Percentiles rank a stretch among this genome's conserved stretches.
Evolutionary conservation across 2,329 filamentous ascomycete genomes (phyloP).

Genomic region (Sclerotinia spermophila): DNA sequence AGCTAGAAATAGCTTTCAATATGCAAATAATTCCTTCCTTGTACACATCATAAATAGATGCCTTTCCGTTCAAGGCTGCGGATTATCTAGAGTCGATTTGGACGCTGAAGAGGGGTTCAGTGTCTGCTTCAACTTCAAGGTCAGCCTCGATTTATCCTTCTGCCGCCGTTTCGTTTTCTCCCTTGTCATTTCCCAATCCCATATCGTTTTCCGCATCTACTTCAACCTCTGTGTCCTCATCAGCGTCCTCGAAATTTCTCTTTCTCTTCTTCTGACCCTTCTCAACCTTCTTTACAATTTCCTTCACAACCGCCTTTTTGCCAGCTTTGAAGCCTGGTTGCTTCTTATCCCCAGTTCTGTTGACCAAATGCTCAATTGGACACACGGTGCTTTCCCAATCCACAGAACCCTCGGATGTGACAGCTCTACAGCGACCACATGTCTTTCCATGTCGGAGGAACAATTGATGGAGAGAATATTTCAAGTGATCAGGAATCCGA

Average conservation of each 20-base stretch:
- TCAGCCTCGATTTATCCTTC: neutral
- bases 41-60: neutral
- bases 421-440: slow-evolving; percentile 46
- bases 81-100: neutral
- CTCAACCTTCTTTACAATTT: slow-evolving; percentile 14
- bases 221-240: slow-evolving; percentile 21
- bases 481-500: slow-evolving; percentile 49
- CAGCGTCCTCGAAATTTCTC: slow-evolving; percentile 21
- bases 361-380: slow-evolving; percentile 60
- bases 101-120: neutral
- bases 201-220: neutral
- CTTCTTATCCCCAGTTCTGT: slow-evolving; percentile 52
- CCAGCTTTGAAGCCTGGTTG: slow-evolving; percentile 10
- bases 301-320: slow-evolving; percentile 5
- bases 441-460: slow-evolving; percentile 52
- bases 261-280: slow-evolving; percentile 21
- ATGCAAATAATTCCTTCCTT: neutral
- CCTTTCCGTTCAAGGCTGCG: no score
- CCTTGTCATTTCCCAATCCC: neutral
- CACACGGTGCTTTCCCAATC: slow-evolving; percentile 60
- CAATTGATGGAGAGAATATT: slow-evolving; percentile 54
- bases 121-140: neutral
- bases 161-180: neutral
- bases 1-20: neutral
- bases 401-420: slow-evolving; percentile 55